Conservation (phyloP, 139 green algal species). For the Chlorella sp. region DNA sequence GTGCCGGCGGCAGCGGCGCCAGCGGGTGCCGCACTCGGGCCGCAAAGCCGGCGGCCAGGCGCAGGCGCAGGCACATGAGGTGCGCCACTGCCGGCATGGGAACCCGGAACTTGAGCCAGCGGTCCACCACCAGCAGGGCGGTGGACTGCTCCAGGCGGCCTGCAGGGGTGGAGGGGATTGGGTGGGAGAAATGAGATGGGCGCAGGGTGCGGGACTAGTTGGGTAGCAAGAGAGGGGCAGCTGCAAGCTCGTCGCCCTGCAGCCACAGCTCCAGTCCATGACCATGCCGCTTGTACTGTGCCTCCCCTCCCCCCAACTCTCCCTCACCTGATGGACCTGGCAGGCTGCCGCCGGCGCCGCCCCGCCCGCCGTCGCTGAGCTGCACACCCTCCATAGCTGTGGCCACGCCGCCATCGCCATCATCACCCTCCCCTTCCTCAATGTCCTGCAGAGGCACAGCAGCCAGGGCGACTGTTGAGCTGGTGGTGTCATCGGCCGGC, state of each 20-base stretch:
- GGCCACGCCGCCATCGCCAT: conserved; percentile 3
- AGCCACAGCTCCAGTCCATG: no score
- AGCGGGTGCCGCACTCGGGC: conserved; percentile 43
- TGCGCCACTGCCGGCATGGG: not conserved
- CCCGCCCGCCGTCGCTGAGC: not conserved
- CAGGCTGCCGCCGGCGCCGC: not conserved
- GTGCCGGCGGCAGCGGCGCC: not conserved
- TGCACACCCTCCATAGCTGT: not conserved
- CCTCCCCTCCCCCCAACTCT: no score
- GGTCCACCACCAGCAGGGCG: conserved; percentile 53
- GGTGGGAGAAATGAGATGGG: not conserved
- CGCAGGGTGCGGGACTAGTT: not conserved
- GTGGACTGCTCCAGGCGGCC: conserved; percentile 7
- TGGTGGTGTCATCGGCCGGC: no score
- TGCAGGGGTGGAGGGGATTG: not conserved
- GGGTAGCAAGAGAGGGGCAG: no score
- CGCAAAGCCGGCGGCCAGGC: conserved; percentile 55
- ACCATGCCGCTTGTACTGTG: no score
- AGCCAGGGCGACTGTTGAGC: no score
- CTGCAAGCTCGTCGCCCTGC: not conserved
- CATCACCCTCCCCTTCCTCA: conserved; percentile 4
- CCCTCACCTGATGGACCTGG: conserved; percentile 6
- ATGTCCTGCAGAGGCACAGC: no score
- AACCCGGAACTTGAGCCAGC: conserved; percentile 55
- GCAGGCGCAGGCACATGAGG: conserved; percentile 48